A percentile compares a stretch with the other conserved stretches of the same genome.
Conservation (phyloP, 208 protist genomes). For the Leishmania arabica region DNA sequence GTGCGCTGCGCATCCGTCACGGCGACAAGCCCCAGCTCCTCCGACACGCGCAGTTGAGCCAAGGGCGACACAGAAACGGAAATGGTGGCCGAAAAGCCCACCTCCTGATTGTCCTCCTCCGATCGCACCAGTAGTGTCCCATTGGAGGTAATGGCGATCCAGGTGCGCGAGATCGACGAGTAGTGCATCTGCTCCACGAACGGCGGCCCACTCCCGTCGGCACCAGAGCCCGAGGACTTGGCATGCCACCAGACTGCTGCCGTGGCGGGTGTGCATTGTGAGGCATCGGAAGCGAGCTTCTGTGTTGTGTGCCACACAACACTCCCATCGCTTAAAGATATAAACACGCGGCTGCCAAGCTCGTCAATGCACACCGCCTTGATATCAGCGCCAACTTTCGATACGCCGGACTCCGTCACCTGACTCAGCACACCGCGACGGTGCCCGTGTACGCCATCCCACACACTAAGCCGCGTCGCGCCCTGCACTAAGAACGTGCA, state of each 20-base stretch:
- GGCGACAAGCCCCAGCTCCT: constrained; percentile 55
- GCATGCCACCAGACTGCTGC: constrained; percentile 6
- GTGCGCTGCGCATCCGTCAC: constrained; percentile 42
- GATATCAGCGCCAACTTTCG: constrained; percentile 40
- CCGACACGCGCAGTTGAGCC: constrained; percentile 45
- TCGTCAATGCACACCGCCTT: constrained; percentile 62
- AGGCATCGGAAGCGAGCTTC: constrained; percentile 8
- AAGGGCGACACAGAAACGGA: constrained; percentile 29
- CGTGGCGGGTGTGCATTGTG: neutral
- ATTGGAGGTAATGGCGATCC: constrained; percentile 43
- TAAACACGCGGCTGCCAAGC: constrained; percentile 56
- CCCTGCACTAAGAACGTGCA: constrained; percentile 62
- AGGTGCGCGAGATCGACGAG: constrained; percentile 39
- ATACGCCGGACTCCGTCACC: constrained; percentile 15
- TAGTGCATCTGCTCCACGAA: constrained; percentile 61
- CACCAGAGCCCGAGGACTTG: neutral
- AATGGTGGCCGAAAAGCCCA: constrained; percentile 16
- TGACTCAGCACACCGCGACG: constrained; percentile 48
- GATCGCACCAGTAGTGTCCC: constrained; percentile 50
- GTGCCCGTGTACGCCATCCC: constrained; percentile 57
- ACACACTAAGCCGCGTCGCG: constrained; percentile 58
- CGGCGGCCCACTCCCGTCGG: neutral
- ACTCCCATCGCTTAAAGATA: constrained; percentile 36
- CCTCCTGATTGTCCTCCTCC: constrained; percentile 37
- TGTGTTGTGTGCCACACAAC: constrained; percentile 54